Conservation (phyloP, 768 basidiomycete genomes). For the Porpolomopsis calyptriformis region DNA sequence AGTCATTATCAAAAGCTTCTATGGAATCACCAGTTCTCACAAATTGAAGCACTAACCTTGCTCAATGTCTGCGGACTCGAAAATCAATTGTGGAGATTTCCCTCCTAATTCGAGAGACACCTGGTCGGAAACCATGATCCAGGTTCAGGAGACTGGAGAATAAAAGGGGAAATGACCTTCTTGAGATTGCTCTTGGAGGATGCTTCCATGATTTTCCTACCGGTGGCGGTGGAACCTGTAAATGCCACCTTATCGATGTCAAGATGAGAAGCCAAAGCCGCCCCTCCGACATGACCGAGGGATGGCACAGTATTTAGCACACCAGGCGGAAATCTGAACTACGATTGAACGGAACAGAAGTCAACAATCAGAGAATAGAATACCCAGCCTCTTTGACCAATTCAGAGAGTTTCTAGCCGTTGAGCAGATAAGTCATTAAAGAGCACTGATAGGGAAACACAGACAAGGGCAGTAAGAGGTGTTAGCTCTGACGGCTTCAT, state of each 20-base stretch:
- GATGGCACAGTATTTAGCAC: slow-evolving; percentile 86
- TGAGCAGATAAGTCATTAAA: slow-evolving; percentile 7
- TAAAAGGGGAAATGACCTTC: slow-evolving; percentile 40
- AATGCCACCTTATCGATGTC: slow-evolving; percentile 94
- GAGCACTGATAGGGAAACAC: slow-evolving; percentile 12
- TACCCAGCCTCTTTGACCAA: slow-evolving; percentile 79
- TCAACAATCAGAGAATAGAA: slow-evolving; percentile 9
- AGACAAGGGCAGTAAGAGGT: slow-evolving; percentile 70
- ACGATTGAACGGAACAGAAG: slow-evolving; percentile 7
- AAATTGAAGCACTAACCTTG: slow-evolving; percentile 41
- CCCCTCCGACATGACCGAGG: slow-evolving; percentile 71
- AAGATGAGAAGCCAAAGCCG: slow-evolving; percentile 69
- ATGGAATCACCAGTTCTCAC: too few relatives aligned
- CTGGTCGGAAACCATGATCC: slow-evolving; percentile 23
- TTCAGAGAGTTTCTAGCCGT: slow-evolving; percentile 65
- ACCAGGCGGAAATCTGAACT: slow-evolving; percentile 72
- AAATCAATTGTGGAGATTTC: slow-evolving; percentile 83
- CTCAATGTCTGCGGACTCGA: slow-evolving; percentile 85
- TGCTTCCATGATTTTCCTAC: slow-evolving; percentile 83
- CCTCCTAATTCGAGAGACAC: slow-evolving; percentile 91
- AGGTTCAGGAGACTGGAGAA: not conserved
- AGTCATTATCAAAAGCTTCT: too few relatives aligned
- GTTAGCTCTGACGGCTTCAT: slow-evolving; percentile 92
- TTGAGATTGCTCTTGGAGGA: slow-evolving; percentile 91
- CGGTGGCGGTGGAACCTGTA: slow-evolving; percentile 85